Base-by-base conservation (phyloP, 805 yeast genomes). In the Saccharomycopsis sp. region DNA sequence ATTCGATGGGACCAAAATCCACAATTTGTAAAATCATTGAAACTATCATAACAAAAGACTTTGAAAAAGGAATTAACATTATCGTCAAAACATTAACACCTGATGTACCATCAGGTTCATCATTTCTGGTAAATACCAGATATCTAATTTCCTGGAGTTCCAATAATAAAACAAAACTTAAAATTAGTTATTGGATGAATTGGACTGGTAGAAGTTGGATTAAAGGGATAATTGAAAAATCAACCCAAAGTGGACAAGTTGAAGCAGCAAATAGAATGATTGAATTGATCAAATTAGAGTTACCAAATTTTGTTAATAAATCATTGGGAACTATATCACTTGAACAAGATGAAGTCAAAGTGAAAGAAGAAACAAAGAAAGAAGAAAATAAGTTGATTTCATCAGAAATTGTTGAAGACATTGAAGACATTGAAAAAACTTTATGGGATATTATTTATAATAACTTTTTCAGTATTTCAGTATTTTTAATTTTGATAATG, bases 161-260 rank as follows among this genome's bases (percentile, higher is more conserved):
- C 6, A 58, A 66, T 21, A 83, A 79, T 52, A 56, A 62, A 19
- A 79, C 95, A 3, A 62, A 66, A 36, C 51, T 92, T 30, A 62
- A 62, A 33, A 59, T 82, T n/a, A 71, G 87, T n/a, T 83, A 72
- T 56, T 73, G 74, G 63, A 70, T 89, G 31, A 79, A 82, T 34
- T 92, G 98, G 98, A 74, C 81, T 0, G 95, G 92, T 2, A 71
- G 80, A 39, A 81, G 95, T 45, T 92, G 96, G 96, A 74, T 92
- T 52, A 88, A 86, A 56, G 71, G 82, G 12, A 77, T 94, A 40
- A 81, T 92, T 47, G 97, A 92, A 55, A 79, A 77, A 47, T 88
- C 88, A 42, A 79, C 95, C 12, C 62, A 68, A 34, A 74, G 77
- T 26, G 98, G 98, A 0, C 96, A 87, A 57, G 64, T 68, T 34